Conservation (phyloP, 768 basidiomycete genomes). For the Tulasnella sp. region DNA sequence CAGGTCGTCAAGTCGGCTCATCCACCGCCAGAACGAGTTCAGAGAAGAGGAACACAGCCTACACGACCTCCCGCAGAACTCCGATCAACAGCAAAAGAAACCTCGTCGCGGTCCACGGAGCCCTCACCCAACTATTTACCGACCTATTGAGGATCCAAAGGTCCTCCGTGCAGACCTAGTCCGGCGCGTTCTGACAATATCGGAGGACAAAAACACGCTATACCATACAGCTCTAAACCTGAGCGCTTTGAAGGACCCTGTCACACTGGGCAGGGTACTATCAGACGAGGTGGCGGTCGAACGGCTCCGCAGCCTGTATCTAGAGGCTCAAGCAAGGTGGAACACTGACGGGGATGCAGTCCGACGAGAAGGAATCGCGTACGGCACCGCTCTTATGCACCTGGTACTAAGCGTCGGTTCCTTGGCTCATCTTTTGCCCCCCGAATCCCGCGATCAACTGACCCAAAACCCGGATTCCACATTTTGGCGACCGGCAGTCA, state of each 20-base stretch:
- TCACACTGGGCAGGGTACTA: background rate
- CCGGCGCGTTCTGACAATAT: background rate
- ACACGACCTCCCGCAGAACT: background rate
- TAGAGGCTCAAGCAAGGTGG: background rate
- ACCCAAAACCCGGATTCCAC: background rate
- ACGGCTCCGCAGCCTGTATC: background rate
- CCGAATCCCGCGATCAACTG: background rate
- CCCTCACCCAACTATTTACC: background rate
- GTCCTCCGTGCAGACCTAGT: background rate
- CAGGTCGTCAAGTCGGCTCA: background rate
- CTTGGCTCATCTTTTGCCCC: background rate
- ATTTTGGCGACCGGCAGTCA: background rate
- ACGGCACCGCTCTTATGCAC: background rate
- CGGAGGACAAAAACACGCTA: background rate
- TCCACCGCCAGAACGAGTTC: background rate
- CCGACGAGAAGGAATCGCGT: background rate
- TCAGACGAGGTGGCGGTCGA: background rate
- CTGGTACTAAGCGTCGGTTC: background rate
- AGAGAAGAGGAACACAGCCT: background rate
- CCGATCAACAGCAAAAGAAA: background rate
- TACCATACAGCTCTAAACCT: background rate
- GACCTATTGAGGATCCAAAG: background rate
- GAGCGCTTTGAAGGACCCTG: background rate
- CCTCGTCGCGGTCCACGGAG: background rate
- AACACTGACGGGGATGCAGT: background rate